phyloP scores from a whole-genome alignment of 306 rosid genomes.

The Cicer arietinum region DNA sequence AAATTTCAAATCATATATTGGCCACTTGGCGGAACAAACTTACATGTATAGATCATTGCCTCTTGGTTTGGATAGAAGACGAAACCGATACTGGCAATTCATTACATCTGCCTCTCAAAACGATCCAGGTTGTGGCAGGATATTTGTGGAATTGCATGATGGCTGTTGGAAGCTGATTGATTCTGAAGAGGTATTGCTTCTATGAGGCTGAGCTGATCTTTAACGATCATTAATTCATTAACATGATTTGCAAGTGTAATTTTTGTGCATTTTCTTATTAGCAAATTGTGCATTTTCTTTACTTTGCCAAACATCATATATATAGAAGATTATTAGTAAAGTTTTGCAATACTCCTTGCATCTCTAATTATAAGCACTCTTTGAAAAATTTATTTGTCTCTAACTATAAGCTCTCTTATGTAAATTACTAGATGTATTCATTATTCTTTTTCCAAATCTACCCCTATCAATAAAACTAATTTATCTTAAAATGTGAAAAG shows the following conservation, averaged over 20 bases:
- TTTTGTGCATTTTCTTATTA: slow-evolving; percentile 29
- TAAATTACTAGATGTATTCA: too few species aligned
- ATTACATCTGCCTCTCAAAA: slow-evolving; percentile 63
- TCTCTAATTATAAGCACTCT: too few species aligned
- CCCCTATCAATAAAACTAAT: too few species aligned
- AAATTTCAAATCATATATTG: slow-evolving; percentile 63
- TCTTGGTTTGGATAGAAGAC: slow-evolving; percentile 84
- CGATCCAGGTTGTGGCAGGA: slow-evolving; percentile 88
- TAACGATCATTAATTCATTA: slow-evolving; percentile 16
- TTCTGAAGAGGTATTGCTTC: slow-evolving; percentile 69
- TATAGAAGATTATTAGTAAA: slow-evolving; percentile 25
- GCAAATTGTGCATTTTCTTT: slow-evolving; percentile 9
- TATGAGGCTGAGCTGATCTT: slow-evolving; percentile 30
- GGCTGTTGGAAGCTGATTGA: slow-evolving; percentile 80
- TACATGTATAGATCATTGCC: slow-evolving; percentile 71
- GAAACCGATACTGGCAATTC: slow-evolving; percentile 80
- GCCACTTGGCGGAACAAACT: slow-evolving; percentile 73
- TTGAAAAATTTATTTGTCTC: too few species aligned
- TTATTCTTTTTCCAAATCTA: too few species aligned
- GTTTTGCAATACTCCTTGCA: background rate
- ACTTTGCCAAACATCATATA: slow-evolving; percentile 3
- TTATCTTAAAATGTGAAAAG: too few species aligned
- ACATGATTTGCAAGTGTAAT: slow-evolving; percentile 29
- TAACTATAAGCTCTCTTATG: too few species aligned
- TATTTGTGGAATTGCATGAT: slow-evolving; percentile 71